Base-by-base conservation (phyloP, 495 filamentous ascomycete genomes). In the Wilcoxina mikolae region DNA sequence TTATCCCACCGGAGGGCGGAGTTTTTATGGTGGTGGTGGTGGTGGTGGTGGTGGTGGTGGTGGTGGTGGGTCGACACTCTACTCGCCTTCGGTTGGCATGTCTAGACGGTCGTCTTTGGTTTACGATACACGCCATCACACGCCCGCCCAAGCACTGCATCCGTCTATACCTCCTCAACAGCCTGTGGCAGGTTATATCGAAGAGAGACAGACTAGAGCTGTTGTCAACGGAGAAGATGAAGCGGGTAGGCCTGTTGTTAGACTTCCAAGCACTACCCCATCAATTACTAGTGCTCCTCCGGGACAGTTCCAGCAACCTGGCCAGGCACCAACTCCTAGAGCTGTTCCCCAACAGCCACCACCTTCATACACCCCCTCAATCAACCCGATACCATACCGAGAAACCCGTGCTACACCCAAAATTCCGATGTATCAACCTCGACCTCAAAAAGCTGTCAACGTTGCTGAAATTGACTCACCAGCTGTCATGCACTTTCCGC, bases 381-480 rank as follows among this genome's bases (percentile, higher is more conserved):
- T 62, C 2, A 57, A 57, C 27, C 61, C 61, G 15, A 42, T 54
- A n/a, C 73, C 76, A 1, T 85, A 82, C 70, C 81, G 81, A 48
- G 89, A 94, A 70, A 89, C 80, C 65, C 81, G 81, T 54, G 77
- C 77, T 43, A 81, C 72, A 43, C 73, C 77, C 22, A 66, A 63
- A 22, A 79, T 95, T 35, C 84, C 87, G 4, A 94, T 96, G 84
- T 85, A 96, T 63, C 91, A 99, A 65, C 91, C 91, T 49, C 83
- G 87, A 41, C 91, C 91, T 2, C 88, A 96, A 68, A 95, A 95
- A 72, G 72, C 88, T 2, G 83, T 99, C 25, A 95, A 91, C 24
- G 82, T 96, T 53, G 86, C 87, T 27, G 88, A 86, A 64, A 95
- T 99, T 58, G 91, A 96, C 66, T 87, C 81, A 22, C 88, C 93